Evolutionary conservation across 108 stramenopile genomes (phyloP).

Genomic region (Skeletonema tropicum): DNA sequence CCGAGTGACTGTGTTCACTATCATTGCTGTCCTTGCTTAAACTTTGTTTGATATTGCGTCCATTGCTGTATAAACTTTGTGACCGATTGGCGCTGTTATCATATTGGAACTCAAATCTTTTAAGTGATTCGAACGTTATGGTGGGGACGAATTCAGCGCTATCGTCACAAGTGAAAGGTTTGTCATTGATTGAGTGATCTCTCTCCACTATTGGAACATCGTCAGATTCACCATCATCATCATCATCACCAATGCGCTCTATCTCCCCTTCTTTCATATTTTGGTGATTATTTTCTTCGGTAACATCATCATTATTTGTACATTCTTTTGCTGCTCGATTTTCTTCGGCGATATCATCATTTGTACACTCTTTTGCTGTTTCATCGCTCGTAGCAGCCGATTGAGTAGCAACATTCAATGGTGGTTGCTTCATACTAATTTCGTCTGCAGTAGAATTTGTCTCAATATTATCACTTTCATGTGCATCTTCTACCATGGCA

Average conservation of each 20-base stretch:
- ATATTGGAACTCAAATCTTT: constrained; percentile 1
- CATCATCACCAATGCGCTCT: not conserved
- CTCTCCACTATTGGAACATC: not conserved
- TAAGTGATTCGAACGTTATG: not conserved
- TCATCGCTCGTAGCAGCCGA: not conserved
- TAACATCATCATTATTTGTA: not conserved
- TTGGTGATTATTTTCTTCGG: not conserved
- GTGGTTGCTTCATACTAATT: not conserved
- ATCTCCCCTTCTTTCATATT: not conserved
- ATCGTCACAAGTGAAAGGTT: not conserved
- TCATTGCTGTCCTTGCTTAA: constrained; percentile 15
- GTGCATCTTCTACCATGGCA: not conserved
- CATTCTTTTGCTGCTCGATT: not conserved
- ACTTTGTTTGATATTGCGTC: not conserved
- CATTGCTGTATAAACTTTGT: not conserved
- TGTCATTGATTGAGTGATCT: not conserved
- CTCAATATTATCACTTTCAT: not conserved
- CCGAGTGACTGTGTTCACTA: constrained; percentile 14
- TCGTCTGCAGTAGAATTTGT: constrained; percentile 1
- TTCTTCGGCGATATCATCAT: not conserved
- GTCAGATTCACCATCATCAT: not conserved
- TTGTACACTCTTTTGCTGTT: not conserved
- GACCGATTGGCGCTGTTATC: not conserved
- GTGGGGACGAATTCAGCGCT: constrained; percentile 2
- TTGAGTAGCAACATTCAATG: not conserved